Evolutionary conservation across 495 filamentous ascomycete species (phyloP).

Genomic region (Chaetomidium leptoderma): DNA sequence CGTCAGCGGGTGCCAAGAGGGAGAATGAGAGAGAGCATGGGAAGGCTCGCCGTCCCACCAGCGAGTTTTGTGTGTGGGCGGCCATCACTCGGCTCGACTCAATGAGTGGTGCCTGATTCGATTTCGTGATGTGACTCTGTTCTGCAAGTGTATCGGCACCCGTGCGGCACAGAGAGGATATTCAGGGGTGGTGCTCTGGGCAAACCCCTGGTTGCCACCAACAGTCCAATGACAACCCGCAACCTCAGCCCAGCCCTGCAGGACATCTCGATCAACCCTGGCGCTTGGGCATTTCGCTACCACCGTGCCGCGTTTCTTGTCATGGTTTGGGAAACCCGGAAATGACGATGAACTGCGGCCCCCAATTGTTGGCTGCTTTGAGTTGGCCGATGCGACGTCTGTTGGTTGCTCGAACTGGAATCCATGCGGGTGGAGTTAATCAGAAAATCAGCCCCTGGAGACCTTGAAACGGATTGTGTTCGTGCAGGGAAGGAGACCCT

Average conservation of each 20-base stretch:
- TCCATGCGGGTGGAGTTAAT: too few species aligned
- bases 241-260: background rate
- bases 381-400: too few species aligned
- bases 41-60: background rate
- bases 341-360: background rate
- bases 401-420: too few species aligned
- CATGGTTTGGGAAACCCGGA: background rate
- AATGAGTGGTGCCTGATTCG: background rate
- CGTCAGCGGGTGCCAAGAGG: constrained; percentile 6
- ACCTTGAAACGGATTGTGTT: too few species aligned
- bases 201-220: too few species aligned
- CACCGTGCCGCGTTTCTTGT: background rate
- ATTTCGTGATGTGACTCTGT: background rate
- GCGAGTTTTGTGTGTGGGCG: background rate
- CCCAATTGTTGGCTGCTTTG: too few species aligned
- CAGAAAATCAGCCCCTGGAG: too few species aligned
- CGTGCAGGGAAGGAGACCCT: too few species aligned
- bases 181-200: constrained; percentile 2
- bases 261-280: background rate
- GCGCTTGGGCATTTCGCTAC: background rate
- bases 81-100: background rate
- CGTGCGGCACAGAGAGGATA: background rate
- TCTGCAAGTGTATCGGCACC: background rate
- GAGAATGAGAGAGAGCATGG: background rate
- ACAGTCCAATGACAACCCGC: background rate